Percentiles rank a stretch among this genome's conserved stretches.
Evolutionary conservation across 768 basidiomycete species (phyloP).

Genomic region (Hydnomerulius pinastri): DNA sequence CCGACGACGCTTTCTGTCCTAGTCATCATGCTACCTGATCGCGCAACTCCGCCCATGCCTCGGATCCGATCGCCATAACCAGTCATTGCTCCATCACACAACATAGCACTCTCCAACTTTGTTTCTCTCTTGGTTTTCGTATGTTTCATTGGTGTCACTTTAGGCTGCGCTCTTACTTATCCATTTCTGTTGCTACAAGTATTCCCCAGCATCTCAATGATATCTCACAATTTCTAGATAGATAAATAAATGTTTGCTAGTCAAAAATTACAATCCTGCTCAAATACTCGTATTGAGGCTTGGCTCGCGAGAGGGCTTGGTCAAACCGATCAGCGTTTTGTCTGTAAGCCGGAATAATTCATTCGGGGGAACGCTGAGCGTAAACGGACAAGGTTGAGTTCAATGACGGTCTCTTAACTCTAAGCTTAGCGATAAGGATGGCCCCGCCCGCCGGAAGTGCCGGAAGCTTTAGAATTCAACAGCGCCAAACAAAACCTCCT

Average conservation of each 20-base stretch:
- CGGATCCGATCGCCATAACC: slow-evolving; percentile 18
- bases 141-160: slow-evolving; percentile 27
- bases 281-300: too few species aligned
- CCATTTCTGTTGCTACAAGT: slow-evolving; percentile 30
- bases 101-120: slow-evolving; percentile 22
- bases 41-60: slow-evolving; percentile 26
- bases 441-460: too few species aligned
- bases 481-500: slow-evolving; percentile 21
- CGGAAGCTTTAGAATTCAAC: slow-evolving; percentile 29
- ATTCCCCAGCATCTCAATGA: slow-evolving; percentile 29
- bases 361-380: neutral
- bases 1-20: slow-evolving; percentile 10
- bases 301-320: neutral
- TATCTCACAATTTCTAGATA: slow-evolving; percentile 32
- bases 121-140: slow-evolving; percentile 19
- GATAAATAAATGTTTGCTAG: slow-evolving; percentile 17
- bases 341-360: too few species aligned
- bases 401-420: neutral
- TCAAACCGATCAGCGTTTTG: neutral
- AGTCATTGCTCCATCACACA: slow-evolving; percentile 7
- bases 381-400: neutral
- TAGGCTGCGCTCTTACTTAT: slow-evolving; percentile 30
- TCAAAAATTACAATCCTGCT: slow-evolving; percentile 7
- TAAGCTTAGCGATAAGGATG: neutral
- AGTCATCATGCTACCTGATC: slow-evolving; percentile 17